Conservation (phyloP, 805 yeast species). For the Myxozyma vanderwaltii region DNA sequence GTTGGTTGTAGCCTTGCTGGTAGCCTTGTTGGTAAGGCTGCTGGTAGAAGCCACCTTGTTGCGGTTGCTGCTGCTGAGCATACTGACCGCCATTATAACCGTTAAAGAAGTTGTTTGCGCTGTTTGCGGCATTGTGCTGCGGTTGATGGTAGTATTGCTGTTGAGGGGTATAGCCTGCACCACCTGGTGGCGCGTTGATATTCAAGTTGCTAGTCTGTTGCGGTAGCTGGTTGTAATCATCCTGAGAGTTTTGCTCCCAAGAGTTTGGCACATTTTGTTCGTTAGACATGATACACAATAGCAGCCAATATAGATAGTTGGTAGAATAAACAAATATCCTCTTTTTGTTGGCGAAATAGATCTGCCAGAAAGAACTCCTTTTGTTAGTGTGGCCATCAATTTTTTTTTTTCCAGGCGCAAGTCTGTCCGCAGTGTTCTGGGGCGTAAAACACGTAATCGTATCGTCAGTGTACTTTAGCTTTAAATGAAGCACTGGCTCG, state of each 20-base stretch:
- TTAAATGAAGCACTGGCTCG: too few species aligned
- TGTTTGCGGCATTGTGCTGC: constrained; percentile 13
- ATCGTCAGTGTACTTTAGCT: too few species aligned
- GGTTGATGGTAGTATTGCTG: constrained; percentile 13
- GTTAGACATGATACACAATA: constrained; percentile 15
- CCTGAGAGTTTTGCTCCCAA: constrained; percentile 32
- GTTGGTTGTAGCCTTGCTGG: constrained; percentile 25
- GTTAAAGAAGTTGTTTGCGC: constrained; percentile 16
- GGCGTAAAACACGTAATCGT: background rate
- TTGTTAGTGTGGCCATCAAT: background rate
- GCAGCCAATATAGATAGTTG: background rate
- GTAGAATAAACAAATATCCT: background rate
- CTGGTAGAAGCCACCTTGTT: constrained; percentile 20
- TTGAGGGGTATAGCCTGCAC: background rate
- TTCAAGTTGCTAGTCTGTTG: constrained; percentile 16
- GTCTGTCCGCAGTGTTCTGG: background rate
- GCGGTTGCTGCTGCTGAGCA: constrained; percentile 8
- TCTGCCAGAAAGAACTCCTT: background rate
- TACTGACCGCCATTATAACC: constrained; percentile 9
- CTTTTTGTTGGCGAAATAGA: background rate
- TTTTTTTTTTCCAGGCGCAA: constrained; percentile 1
- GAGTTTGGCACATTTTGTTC: constrained; percentile 28
- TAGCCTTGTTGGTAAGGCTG: constrained; percentile 23
- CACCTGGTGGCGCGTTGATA: constrained; percentile 6
- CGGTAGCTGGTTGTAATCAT: constrained; percentile 27